These are phyloP conservation scores for Zizania latifolia DNA, from an alignment of 176 grass and related monocot species.

Conservation along the genomic window DNA sequence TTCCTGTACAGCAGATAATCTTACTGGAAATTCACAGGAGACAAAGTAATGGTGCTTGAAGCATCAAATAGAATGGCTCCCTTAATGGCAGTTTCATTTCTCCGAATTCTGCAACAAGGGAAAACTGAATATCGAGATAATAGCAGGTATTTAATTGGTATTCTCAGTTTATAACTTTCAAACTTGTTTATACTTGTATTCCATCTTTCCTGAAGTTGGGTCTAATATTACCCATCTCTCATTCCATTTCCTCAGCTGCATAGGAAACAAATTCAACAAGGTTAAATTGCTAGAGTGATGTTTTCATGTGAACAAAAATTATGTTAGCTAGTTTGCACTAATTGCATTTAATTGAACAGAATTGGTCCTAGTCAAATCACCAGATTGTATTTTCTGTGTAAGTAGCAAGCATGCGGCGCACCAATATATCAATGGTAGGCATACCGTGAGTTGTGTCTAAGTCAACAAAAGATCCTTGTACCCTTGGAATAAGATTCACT, in stretches of 20 bases:
- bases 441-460: background rate
- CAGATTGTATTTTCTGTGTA: background rate
- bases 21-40: conserved; percentile 98
- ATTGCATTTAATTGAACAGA: background rate
- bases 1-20: conserved; percentile 5
- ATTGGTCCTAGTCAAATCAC: background rate
- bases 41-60: conserved; percentile 88
- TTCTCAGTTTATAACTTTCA: conserved; percentile 8
- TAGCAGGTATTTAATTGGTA: background rate
- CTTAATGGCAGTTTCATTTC: conserved; percentile 70
- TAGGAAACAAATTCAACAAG: conserved; percentile 13
- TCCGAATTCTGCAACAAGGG: conserved; percentile 50
- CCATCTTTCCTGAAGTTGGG: conserved; percentile 93
- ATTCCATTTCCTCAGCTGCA: conserved; percentile 94
- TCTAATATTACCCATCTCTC: conserved; percentile 94
- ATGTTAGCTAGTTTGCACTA: background rate
- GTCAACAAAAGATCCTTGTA: background rate
- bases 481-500: background rate
- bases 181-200: conserved; percentile 75
- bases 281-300: background rate
- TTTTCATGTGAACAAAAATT: background rate
- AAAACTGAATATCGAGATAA: conserved; percentile 22
- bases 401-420: background rate
- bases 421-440: background rate
- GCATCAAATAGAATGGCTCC: conserved; percentile 84